Evolutionary conservation across 2,329 filamentous ascomycete genomes (phyloP).

Genomic region (Neurospora sp.): DNA sequence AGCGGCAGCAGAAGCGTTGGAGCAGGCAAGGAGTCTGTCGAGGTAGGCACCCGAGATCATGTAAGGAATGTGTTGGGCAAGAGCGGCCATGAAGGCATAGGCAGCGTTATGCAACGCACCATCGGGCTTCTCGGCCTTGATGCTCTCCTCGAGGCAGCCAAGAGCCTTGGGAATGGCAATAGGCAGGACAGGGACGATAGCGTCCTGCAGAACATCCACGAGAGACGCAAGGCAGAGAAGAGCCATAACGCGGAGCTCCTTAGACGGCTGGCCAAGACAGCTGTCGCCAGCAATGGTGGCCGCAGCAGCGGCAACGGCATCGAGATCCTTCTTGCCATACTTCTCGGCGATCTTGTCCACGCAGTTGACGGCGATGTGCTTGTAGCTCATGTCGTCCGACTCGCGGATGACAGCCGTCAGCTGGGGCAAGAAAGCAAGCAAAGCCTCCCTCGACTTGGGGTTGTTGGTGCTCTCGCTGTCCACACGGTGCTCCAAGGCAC

Average conservation of each 20-base stretch:
- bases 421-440: conserved; percentile 71
- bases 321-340: conserved; percentile 84
- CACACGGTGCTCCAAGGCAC: conserved; percentile 70
- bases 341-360: conserved; percentile 90
- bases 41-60: conserved; percentile 74
- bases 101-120: conserved; percentile 68
- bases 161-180: conserved; percentile 63
- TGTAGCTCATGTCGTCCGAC: conserved; percentile 62
- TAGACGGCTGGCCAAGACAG: conserved; percentile 66
- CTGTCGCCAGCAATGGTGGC: conserved; percentile 64
- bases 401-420: conserved; percentile 67
- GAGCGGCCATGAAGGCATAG: conserved; percentile 67
- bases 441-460: conserved; percentile 52
- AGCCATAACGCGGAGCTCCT: conserved; percentile 69
- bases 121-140: conserved; percentile 42
- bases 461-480: conserved; percentile 63
- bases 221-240: conserved; percentile 81
- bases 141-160: conserved; percentile 56
- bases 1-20: conserved; percentile 59
- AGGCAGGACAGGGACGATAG: conserved; percentile 74
- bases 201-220: conserved; percentile 78
- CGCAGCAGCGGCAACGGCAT: conserved; percentile 65
- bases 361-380: conserved; percentile 78
- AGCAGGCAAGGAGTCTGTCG: conserved; percentile 59
- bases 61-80: conserved; percentile 77